Evolutionary conservation across 2,329 filamentous ascomycete species (phyloP).

Genomic region (Colletotrichum scovillei): DNA sequence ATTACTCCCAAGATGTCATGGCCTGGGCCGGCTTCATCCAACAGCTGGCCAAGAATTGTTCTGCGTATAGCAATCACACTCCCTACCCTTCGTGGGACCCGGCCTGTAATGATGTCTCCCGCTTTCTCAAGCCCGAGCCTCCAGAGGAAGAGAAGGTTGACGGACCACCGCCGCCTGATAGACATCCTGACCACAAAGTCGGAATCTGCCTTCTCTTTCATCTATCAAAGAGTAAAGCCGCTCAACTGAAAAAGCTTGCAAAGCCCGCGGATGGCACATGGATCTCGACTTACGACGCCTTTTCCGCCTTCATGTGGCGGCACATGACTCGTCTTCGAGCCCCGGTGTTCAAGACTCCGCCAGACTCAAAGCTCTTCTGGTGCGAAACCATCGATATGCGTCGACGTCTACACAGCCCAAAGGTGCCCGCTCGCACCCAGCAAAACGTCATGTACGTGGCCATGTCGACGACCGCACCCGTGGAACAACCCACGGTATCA

Average conservation of each 20-base stretch:
- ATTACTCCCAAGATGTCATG: conserved; percentile 56
- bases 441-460: conserved; percentile 48
- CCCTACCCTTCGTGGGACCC: conserved; percentile 50
- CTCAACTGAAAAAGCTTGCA: conserved; percentile 50
- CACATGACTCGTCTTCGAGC: conserved; percentile 48
- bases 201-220: conserved; percentile 51
- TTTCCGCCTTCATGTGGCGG: conserved; percentile 55
- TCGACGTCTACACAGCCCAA: conserved; percentile 41
- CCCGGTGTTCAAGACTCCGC: conserved; percentile 46
- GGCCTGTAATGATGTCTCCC: conserved; percentile 47
- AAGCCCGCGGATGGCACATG: conserved; percentile 48
- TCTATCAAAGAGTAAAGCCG: conserved; percentile 55
- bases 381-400: neutral
- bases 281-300: conserved; percentile 60
- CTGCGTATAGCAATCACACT: conserved; percentile 45
- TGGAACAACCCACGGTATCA: conserved; percentile 43
- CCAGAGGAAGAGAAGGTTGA: conserved; percentile 45
- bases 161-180: conserved; percentile 41
- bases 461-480: conserved; percentile 40
- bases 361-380: conserved; percentile 39
- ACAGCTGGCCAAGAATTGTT: conserved; percentile 57
- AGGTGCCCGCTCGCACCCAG: conserved; percentile 45
- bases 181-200: conserved; percentile 44
- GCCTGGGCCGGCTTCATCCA: conserved; percentile 51
- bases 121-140: conserved; percentile 43